Evolutionary conservation across 208 protist species (phyloP).

Genomic region (Eutreptiella sp.): DNA sequence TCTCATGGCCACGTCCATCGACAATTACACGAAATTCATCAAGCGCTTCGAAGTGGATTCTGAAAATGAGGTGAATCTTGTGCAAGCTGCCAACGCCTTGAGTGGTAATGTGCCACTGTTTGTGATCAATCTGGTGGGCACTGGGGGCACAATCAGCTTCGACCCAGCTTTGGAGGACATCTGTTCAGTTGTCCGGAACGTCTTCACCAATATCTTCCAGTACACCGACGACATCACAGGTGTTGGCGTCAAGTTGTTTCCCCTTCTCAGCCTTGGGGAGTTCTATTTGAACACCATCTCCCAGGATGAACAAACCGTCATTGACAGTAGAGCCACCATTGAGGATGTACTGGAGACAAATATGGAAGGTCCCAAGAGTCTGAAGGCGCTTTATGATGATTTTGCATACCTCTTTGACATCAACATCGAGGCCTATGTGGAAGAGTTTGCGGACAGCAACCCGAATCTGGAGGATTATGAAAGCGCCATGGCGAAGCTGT

Average conservation of each 20-base stretch:
- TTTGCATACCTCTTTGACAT: not conserved
- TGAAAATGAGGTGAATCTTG: constrained; percentile 21
- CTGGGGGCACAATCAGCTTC: constrained; percentile 47
- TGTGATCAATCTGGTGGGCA: constrained; percentile 57
- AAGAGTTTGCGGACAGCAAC: not conserved
- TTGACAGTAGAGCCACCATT: not conserved
- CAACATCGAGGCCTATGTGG: not conserved
- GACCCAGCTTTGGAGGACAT: constrained; percentile 61
- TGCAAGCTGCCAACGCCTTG: constrained; percentile 53
- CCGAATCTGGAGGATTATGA: constrained; percentile 67
- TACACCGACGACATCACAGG: constrained; percentile 55
- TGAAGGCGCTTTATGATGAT: not conserved
- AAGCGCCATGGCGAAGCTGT: constrained; percentile 67
- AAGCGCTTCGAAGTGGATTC: constrained; percentile 35
- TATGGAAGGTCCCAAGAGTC: not conserved
- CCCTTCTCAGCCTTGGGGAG: constrained; percentile 61
- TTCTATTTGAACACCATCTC: constrained; percentile 45
- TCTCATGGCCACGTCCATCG: constrained; percentile 58
- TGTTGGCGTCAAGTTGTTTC: constrained; percentile 83
- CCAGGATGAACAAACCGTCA: constrained; percentile 32
- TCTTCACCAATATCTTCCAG: constrained; percentile 44
- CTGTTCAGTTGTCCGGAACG: constrained; percentile 56
- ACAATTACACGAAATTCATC: constrained; percentile 66
- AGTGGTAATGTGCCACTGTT: constrained; percentile 73
- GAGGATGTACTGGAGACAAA: not conserved